Conservation (phyloP, 2,329 filamentous ascomycete species). For the Aspergillus hortae region DNA sequence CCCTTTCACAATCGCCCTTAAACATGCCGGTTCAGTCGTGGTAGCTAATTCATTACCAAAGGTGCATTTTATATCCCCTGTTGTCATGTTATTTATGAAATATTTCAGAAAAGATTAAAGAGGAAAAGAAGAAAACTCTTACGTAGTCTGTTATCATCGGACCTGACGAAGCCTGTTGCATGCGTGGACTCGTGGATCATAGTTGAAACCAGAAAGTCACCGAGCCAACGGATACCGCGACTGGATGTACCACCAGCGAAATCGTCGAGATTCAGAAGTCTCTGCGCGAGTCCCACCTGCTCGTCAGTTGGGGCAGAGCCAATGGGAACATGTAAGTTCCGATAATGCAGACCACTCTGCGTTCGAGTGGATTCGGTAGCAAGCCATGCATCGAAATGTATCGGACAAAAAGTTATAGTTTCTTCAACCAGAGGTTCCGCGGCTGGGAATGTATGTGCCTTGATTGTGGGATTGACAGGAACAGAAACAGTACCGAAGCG, state of each 20-base stretch:
- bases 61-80: too few species aligned
- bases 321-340: slow-evolving; percentile 1
- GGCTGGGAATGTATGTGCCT: not conserved
- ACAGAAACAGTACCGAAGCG: not conserved
- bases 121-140: not conserved
- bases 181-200: slow-evolving; percentile 1
- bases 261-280: not conserved
- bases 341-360: not conserved
- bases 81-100: too few species aligned
- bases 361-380: not conserved
- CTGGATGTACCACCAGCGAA: not conserved
- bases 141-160: not conserved
- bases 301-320: not conserved
- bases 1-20: too few species aligned
- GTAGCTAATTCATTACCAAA: too few species aligned
- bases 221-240: not conserved
- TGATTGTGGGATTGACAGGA: not conserved
- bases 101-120: too few species aligned
- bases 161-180: not conserved
- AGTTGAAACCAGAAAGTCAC: not conserved
- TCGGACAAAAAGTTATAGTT: not conserved
- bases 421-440: not conserved
- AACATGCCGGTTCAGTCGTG: too few species aligned
- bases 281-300: not conserved
- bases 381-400: not conserved